Evolutionary conservation across 257 asterid species (phyloP).

Genomic region (Solanum rostratum): DNA sequence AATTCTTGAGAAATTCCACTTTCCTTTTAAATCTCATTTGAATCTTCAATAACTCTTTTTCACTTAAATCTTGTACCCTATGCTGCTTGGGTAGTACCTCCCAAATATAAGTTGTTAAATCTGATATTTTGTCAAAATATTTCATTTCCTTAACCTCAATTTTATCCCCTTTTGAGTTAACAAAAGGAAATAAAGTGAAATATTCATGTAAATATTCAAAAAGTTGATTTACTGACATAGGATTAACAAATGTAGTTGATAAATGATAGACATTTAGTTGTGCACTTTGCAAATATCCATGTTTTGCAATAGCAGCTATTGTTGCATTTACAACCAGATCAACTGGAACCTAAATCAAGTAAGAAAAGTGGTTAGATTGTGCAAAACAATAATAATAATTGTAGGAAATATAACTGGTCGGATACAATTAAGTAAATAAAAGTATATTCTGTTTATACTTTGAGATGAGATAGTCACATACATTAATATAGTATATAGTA

Average conservation of each 20-base stretch:
- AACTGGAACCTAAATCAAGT: conserved; percentile 22
- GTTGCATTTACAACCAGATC: conserved; percentile 30
- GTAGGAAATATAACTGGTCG: neutral
- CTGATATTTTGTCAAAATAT: neutral
- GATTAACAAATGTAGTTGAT: conserved; percentile 16
- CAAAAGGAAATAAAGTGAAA: conserved; percentile 9
- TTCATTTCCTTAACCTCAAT: neutral
- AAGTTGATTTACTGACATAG: neutral
- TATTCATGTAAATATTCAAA: conserved; percentile 18
- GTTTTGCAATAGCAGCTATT: conserved; percentile 33
- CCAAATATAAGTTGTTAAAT: neutral
- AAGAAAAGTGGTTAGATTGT: neutral
- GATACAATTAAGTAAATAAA: neutral
- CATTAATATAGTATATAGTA: too few species aligned
- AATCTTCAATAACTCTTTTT: neutral
- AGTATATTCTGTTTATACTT: neutral
- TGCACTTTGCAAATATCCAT: conserved; percentile 5
- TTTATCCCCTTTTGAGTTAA: neutral
- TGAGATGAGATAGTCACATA: too few species aligned
- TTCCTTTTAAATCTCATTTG: neutral
- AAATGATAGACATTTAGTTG: conserved; percentile 22
- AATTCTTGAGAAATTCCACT: neutral
- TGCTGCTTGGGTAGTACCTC: neutral
- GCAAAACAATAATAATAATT: neutral
- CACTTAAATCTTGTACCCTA: neutral